A percentile compares a stretch with the other conserved stretches of the same genome.
These are phyloP conservation scores for Entomophthora muscae DNA, from an alignment of 371 early-diverging fungal species.

Conservation along the genomic window DNA sequence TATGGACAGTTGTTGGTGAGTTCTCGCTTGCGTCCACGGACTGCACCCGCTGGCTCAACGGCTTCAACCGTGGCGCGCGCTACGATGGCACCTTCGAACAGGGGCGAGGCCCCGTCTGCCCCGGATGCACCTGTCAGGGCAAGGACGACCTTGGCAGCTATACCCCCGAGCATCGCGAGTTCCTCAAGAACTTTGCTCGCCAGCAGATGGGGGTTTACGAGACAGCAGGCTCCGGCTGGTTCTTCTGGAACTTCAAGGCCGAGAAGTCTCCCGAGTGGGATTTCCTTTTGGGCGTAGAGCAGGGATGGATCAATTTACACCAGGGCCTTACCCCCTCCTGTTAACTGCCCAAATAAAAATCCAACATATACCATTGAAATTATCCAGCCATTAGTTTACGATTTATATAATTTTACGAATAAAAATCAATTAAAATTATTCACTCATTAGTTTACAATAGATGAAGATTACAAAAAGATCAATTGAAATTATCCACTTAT, in stretches of 20 bases:
- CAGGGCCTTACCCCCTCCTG: background rate
- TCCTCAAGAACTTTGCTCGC: constrained; percentile 21
- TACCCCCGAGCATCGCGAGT: constrained; percentile 17
- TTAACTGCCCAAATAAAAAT: background rate
- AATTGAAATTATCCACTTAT: too few relatives aligned
- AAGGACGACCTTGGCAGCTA: constrained; percentile 18
- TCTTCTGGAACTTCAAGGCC: constrained; percentile 59
- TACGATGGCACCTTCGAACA: constrained; percentile 37
- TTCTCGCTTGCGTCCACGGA: constrained; percentile 49
- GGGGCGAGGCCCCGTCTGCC: constrained; percentile 11
- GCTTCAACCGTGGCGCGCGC: constrained; percentile 40
- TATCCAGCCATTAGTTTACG: too few relatives aligned
- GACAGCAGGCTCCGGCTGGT: constrained; percentile 36
- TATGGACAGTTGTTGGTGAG: constrained; percentile 3
- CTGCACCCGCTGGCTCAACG: constrained; percentile 52
- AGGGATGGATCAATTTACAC: constrained; percentile 15
- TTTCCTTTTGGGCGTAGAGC: constrained; percentile 19
- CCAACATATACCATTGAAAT: too few relatives aligned
- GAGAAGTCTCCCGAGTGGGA: constrained; percentile 21
- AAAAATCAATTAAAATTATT: too few relatives aligned
- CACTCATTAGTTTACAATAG: too few relatives aligned
- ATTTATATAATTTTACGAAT: too few relatives aligned
- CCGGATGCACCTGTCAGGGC: constrained; percentile 27
- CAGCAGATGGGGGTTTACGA: constrained; percentile 36
- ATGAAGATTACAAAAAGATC: too few relatives aligned